Percentiles rank a stretch among this genome's conserved stretches.
Conservation (phyloP, 2,329 filamentous ascomycete species). For the Colletotrichum sp. region DNA sequence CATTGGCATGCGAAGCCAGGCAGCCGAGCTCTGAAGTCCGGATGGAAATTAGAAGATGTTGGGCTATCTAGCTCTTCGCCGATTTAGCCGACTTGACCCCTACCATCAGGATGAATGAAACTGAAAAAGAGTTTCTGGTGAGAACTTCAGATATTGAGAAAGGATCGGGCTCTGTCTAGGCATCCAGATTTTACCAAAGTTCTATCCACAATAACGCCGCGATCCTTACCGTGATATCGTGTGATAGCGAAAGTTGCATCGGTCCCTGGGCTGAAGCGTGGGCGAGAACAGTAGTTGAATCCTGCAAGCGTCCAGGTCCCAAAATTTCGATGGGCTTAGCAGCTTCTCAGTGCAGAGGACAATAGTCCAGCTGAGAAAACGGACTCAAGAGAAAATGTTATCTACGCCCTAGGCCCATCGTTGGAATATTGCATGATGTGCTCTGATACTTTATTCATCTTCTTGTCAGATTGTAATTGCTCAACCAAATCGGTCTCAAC, state of each 20-base stretch:
- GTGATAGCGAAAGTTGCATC: background rate
- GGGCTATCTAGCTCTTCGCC: background rate
- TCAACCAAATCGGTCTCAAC: accelerated
- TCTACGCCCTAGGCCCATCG: accelerated
- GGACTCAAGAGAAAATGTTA: background rate
- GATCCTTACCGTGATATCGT: background rate
- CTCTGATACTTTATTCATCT: background rate
- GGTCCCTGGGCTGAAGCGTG: background rate
- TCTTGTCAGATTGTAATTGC: background rate
- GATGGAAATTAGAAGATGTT: background rate
- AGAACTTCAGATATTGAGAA: background rate
- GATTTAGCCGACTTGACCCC: background rate
- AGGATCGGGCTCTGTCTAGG: background rate
- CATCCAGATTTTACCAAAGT: background rate
- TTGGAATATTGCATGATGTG: background rate
- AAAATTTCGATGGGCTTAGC: accelerated
- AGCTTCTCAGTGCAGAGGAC: no score
- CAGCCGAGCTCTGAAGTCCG: background rate
- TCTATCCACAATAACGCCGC: background rate
- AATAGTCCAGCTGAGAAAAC: accelerated
- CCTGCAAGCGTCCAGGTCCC: accelerated
- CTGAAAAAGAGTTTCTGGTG: background rate
- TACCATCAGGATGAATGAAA: background rate
- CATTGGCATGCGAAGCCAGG: background rate
- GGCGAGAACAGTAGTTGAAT: background rate